Evolutionary conservation across 2,329 filamentous ascomycete species (phyloP), one percentile per base, ranked within the genome.

Genomic region (Peltaster fructicola): DNA sequence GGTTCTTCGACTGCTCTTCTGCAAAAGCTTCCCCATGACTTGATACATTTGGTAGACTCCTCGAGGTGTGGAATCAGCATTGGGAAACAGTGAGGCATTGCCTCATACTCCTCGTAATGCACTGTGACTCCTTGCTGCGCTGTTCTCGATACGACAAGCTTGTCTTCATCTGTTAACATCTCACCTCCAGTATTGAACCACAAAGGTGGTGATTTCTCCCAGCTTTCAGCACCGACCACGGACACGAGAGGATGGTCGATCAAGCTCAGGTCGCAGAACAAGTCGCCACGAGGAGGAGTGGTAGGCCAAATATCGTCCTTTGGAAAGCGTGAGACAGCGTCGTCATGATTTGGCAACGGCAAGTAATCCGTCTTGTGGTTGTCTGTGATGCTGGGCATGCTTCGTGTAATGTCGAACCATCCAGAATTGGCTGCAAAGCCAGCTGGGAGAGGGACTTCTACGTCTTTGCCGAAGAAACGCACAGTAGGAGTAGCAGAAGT

Each of bases 21-120:
- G 6, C 33, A 39, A 29, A 47, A 51, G 4, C 34, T 32, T 0
- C 43, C 50, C 39, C 47, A 54, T 21, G 48, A 48, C 5, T 38
- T 39, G 11, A 54, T 37, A 40, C 52, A 53, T 26, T 48, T 32
- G 5, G 39, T 30, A 5, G 43, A 37, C 0, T 33, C 47, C 3
- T 34, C 23, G 3, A 48, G 27, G 1, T 35, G 29, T n/a, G 54
- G 53, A 4, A 61, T 30, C 27, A 61, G 30, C 49, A 58, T 49
- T 0, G 41, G 48, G 35, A 63, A 85, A 37, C 67, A 69, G 50
- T 84, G 78, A 26, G 79, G 76, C 78, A 85, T 85, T 3, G 68
- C 73, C 45, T 82, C 72, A 44, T 71, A 88, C 50, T 80, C 67
- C 44, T 78, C 68, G 39, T 71, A 75, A 3, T 67, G 57, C 0